Evolutionary conservation across 1,139 yeast genomes (phyloP).

Genomic region (Debaryomyces nepalensis): DNA sequence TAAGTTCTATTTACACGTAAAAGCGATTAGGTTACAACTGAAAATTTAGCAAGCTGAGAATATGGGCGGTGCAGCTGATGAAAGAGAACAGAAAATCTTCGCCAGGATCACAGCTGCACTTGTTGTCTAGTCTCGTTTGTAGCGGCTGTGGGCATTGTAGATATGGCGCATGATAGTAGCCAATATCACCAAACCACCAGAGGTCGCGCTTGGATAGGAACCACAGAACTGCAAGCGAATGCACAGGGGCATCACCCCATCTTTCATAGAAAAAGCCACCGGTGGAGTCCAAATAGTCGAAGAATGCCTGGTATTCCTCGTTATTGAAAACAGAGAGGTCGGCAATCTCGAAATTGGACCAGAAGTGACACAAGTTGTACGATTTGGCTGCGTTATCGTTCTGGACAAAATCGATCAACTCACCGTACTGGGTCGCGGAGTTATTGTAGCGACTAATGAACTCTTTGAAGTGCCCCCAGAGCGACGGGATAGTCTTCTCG

Average conservation of each 20-base stretch:
- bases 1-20: background rate
- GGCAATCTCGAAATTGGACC: slow-evolving; percentile 47
- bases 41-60: slow-evolving; percentile 15
- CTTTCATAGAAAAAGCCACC: slow-evolving; percentile 47
- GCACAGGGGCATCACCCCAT: slow-evolving; percentile 51
- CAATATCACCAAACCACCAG: slow-evolving; percentile 39
- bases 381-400: slow-evolving; percentile 28
- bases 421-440: slow-evolving; percentile 19
- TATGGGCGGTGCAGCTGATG: slow-evolving; percentile 39
- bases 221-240: slow-evolving; percentile 34
- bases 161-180: slow-evolving; percentile 43
- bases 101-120: slow-evolving; percentile 39
- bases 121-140: slow-evolving; percentile 20
- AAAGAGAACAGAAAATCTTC: slow-evolving; percentile 32
- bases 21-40: background rate
- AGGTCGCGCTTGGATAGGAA: slow-evolving; percentile 29
- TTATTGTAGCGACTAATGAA: slow-evolving; percentile 21
- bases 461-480: slow-evolving; percentile 32
- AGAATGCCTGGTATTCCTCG: slow-evolving; percentile 28
- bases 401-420: slow-evolving; percentile 23
- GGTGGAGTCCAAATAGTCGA: slow-evolving; percentile 30
- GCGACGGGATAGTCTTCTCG: slow-evolving; percentile 35
- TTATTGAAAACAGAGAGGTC: slow-evolving; percentile 30
- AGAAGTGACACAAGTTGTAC: slow-evolving; percentile 44
- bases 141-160: slow-evolving; percentile 36